phyloP scores from a whole-genome alignment of 2,329 filamentous ascomycete genomes.

The Raffaelea arxii region DNA sequence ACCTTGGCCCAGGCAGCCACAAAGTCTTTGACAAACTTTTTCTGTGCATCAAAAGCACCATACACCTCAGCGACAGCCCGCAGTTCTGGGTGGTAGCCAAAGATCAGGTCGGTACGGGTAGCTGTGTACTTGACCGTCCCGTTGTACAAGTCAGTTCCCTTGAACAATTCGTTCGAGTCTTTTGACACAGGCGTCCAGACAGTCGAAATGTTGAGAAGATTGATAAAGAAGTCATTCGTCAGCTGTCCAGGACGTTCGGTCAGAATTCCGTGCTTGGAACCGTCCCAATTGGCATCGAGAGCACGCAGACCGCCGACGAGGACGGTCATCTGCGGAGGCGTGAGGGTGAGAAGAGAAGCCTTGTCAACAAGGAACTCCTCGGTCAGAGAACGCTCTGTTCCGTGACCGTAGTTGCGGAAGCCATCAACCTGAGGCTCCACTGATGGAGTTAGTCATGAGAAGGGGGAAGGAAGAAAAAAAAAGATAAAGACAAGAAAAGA shows the following conservation, averaged over 20 bases:
- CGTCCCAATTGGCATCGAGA: slow-evolving; percentile 62
- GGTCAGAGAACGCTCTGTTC: slow-evolving; percentile 47
- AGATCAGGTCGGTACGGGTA: slow-evolving; percentile 58
- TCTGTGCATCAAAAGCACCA: slow-evolving; percentile 44
- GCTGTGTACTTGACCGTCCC: slow-evolving; percentile 59
- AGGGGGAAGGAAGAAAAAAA: too few relatives aligned
- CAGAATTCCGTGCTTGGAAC: slow-evolving; percentile 56
- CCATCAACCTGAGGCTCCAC: slow-evolving; percentile 62
- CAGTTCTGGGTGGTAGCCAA: slow-evolving; percentile 63
- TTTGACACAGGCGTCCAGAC: slow-evolving; percentile 48
- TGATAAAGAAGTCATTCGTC: slow-evolving; percentile 76
- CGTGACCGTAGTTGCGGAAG: slow-evolving; percentile 70
- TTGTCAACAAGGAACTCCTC: slow-evolving; percentile 65
- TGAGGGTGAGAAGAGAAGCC: slow-evolving; percentile 60
- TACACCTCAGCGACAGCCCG: slow-evolving; percentile 63
- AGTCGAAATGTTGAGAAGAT: slow-evolving; percentile 59
- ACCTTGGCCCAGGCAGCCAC: slow-evolving; percentile 64
- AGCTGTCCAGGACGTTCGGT: slow-evolving; percentile 58
- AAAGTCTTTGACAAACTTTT: slow-evolving; percentile 64
- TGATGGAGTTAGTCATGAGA: too few relatives aligned
- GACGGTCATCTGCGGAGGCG: slow-evolving; percentile 60
- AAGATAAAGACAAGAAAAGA: too few relatives aligned
- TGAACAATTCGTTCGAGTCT: slow-evolving; percentile 27
- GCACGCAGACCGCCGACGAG: slow-evolving; percentile 63
- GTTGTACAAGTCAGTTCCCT: slow-evolving; percentile 58